Evolutionary conservation across 176 grass and related monocot species (phyloP), one percentile per base, ranked within the genome.

Genomic region (Coix lacrymajobi): DNA sequence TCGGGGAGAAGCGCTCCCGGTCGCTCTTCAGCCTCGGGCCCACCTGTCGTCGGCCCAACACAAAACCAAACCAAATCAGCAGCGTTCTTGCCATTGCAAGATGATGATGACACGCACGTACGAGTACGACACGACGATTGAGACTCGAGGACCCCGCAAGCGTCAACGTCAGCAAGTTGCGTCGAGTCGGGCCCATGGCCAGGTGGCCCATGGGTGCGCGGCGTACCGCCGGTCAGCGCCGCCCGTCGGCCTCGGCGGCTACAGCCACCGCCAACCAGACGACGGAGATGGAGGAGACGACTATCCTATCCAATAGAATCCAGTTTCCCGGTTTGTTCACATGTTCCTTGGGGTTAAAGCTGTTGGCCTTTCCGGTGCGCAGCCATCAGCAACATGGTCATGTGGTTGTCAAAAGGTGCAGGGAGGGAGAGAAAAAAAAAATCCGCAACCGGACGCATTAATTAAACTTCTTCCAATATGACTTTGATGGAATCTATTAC

Each of bases 1-100:
- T 92, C 8, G 92, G 92, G 13, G 92, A 83, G 76, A 92, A 94
- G 4, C 89, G 82, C 49, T 94, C 89, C 0, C 86, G 82, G 77
- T 94, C 92, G 69, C 80, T 89, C 85, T 89, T 92, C 58, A 87
- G 77, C 40, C 92, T 75, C 7, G 92, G 92, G 6, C 92, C 92
- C 84, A 94, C 92, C 92, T 94, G 62, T 4, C 85, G 78, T 25
- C n/a, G n/a, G n/a, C n/a, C n/a, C 10, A 24, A 1, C 31, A 70
- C 13, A n/a, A 19, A 25, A 41, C 0, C 8, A 36, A 9, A n/a
- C 3, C 15, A 34, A 34, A n/a, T n/a, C n/a, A n/a, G n/a, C n/a
- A n/a, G 43, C 43, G 43, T 9, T 56, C 3, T 57, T 24, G 69
- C 78, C 37, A 65, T 17, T 49, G 38, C 79, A 9, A 25, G 7